Evolutionary conservation across 2,329 filamentous ascomycete species (phyloP).

Genomic region (Fusarium temperatum): DNA sequence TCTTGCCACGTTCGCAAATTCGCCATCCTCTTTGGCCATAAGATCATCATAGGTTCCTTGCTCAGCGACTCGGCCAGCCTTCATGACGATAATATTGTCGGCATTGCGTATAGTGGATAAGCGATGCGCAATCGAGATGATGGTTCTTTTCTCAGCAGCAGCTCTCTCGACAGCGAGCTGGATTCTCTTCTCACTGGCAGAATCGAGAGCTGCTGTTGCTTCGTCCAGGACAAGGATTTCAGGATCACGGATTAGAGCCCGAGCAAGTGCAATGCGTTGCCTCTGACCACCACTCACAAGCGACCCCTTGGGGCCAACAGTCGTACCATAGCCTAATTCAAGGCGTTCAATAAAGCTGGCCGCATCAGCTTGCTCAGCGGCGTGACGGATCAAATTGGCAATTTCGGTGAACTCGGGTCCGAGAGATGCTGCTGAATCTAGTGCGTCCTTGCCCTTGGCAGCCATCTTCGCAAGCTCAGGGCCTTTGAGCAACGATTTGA

Average conservation of each 20-base stretch:
- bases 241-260: constrained; percentile 65
- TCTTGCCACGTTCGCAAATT: constrained; percentile 63
- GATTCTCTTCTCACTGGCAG: constrained; percentile 64
- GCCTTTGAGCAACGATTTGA: neutral
- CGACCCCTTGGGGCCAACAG: constrained; percentile 63
- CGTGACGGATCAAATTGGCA: neutral
- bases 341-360: constrained; percentile 62
- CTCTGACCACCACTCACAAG: constrained; percentile 68
- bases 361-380: neutral
- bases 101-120: constrained; percentile 69
- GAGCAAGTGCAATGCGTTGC: constrained; percentile 66
- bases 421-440: neutral
- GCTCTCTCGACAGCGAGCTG: constrained; percentile 55
- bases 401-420: neutral
- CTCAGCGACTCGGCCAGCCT: constrained; percentile 67
- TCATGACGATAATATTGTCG: constrained; percentile 73
- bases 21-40: constrained; percentile 56
- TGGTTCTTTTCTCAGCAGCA: constrained; percentile 63
- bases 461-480: neutral
- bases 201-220: constrained; percentile 68
- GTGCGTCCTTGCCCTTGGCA: neutral
- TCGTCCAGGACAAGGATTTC: constrained; percentile 68
- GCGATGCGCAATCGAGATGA: constrained; percentile 72
- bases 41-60: constrained; percentile 70
- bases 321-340: constrained; percentile 62